These are phyloP conservation scores for Cyathus striatus DNA, from an alignment of 768 basidiomycete genomes.

Conservation along the genomic window DNA sequence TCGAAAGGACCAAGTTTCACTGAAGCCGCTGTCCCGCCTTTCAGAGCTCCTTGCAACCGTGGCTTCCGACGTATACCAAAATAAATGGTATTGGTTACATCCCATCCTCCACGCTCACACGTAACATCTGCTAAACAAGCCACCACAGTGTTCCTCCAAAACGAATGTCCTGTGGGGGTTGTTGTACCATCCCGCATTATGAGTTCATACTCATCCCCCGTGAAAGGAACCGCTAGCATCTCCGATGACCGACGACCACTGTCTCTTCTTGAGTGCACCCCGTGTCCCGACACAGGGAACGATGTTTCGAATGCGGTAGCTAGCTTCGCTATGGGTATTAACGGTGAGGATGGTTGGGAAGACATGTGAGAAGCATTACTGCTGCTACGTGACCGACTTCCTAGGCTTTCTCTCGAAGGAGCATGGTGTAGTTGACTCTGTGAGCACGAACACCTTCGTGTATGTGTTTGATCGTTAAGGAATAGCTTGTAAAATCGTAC, in stretches of 20 bases:
- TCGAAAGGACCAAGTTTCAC: constrained; percentile 9
- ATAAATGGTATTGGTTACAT: constrained; percentile 45
- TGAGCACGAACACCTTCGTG: constrained; percentile 62
- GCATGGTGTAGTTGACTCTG: constrained; percentile 39
- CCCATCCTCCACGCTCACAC: constrained; percentile 81
- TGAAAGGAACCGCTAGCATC: constrained; percentile 37
- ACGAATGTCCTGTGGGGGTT: constrained; percentile 32
- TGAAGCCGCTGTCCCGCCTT: constrained; percentile 9
- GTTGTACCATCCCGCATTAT: constrained; percentile 23
- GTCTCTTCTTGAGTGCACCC: constrained; percentile 68
- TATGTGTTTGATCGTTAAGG: constrained; percentile 42
- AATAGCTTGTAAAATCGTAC: constrained; percentile 65
- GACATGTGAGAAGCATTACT: no score
- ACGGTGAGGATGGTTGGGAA: constrained; percentile 42
- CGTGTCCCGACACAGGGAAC: constrained; percentile 81
- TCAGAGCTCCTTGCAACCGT: constrained; percentile 32
- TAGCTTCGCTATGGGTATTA: constrained; percentile 42
- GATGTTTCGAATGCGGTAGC: constrained; percentile 44
- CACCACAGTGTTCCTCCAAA: constrained; percentile 59
- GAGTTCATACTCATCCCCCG: constrained; percentile 35
- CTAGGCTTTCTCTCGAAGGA: constrained; percentile 40
- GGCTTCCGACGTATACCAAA: constrained; percentile 70
- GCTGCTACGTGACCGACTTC: constrained; percentile 57
- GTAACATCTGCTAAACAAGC: constrained; percentile 48
- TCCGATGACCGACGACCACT: constrained; percentile 43